phyloP scores from a whole-genome alignment of 768 basidiomycete genomes.

The Mycena indigotica region DNA sequence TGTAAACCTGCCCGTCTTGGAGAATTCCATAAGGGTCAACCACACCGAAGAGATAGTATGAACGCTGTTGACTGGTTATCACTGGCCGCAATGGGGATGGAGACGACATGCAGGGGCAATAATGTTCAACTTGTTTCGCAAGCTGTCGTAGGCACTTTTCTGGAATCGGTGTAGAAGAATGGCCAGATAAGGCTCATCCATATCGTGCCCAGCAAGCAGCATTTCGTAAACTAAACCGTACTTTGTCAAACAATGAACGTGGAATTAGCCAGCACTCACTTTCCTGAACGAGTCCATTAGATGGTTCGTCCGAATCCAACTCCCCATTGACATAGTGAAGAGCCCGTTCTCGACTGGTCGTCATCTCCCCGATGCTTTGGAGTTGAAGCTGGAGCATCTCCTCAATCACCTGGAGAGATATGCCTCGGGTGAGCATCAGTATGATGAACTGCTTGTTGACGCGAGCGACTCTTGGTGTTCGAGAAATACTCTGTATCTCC shows the following conservation, averaged over 20 bases:
- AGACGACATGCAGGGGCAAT: conserved; percentile 20
- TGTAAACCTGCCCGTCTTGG: conserved; percentile 26
- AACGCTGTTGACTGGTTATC: conserved; percentile 22
- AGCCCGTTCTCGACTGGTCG: conserved; percentile 15
- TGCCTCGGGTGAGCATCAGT: conserved; percentile 21
- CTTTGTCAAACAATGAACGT: neutral
- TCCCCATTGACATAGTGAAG: conserved; percentile 21
- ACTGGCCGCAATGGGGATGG: too few species aligned
- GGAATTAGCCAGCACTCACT: neutral
- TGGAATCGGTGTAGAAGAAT: conserved; percentile 19
- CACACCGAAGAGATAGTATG: conserved; percentile 22
- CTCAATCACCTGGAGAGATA: conserved; percentile 18
- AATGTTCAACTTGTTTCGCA: conserved; percentile 25
- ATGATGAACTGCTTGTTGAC: conserved; percentile 26
- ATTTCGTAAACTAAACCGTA: conserved; percentile 22
- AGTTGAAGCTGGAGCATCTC: conserved; percentile 20
- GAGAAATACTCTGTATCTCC: conserved; percentile 21
- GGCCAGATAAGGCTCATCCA: conserved; percentile 26
- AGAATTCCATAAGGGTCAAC: conserved; percentile 24
- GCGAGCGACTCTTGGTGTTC: conserved; percentile 14
- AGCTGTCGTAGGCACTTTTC: conserved; percentile 7
- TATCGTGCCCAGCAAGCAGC: conserved; percentile 25
- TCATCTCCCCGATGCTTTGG: conserved; percentile 16
- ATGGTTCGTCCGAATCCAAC: conserved; percentile 13
- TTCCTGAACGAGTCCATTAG: conserved; percentile 16